Base-by-base conservation (phyloP, 1,284 basidiomycete genomes). In the Moesziomyces aphidis region DNA sequence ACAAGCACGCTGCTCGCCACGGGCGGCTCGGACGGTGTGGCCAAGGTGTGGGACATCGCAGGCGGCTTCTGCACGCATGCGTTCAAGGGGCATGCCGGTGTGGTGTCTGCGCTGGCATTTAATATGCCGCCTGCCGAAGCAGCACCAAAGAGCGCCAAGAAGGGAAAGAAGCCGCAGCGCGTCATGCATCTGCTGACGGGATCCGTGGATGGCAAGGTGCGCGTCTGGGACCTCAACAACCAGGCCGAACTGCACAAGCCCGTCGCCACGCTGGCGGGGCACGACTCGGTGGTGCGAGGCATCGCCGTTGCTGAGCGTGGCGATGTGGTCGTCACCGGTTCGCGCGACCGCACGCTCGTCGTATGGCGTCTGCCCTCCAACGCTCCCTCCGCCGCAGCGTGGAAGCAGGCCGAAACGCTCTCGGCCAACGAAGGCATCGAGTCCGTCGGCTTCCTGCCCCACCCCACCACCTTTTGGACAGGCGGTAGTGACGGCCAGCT, bases 11-110 rank as follows among this genome's bases (percentile, higher is more conserved):
- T 97, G 62, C 89, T 99, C 66, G 96, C 97, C 1, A 97, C 96
- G 8, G 97, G 95, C 0, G 92, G 94, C 10, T 93, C 95, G 5
- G 97, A 99, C 79, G 96, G 97, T 17, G 89, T 93, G 22, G 96
- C 97, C 60, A 98, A 98, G 87, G 93, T 99, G 10, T 99, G 95
- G 94, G 92, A 98, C 84, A 89, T 96, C 49, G 86, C 88, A 4
- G 90, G 91, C 21, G 96, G 94, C 10, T 95, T 91, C 84, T 90
- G 93, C 45, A 99, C 97, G 0, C 97, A 99, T 85, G 89, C 95
- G 15, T 95, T 97, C 88, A 92, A 93, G 81, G 79, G 76, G 5
- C 96, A 96, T 11, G 97, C 98, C 82, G 97, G 95, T 8, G 96
- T 97, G 19, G 93, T 97, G 55, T 92, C 98, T 78, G 94, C 92